Conservation (phyloP, 2,329 filamentous ascomycete genomes). For the Clarireedia paspali region DNA sequence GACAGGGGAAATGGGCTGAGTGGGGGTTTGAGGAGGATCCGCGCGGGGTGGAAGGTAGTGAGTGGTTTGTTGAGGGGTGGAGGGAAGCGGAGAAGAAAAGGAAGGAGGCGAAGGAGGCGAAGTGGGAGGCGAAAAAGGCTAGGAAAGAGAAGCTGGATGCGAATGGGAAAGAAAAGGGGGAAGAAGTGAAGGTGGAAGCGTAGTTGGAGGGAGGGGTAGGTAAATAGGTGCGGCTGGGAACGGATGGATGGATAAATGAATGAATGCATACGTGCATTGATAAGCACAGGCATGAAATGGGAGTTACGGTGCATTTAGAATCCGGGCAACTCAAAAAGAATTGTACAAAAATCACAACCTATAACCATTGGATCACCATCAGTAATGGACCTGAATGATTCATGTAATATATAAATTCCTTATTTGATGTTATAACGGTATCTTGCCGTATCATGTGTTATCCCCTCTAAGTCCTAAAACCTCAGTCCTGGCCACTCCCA, state of each 20-base stretch:
- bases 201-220: neutral
- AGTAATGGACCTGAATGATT: no score
- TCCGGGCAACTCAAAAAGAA: neutral
- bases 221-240: neutral
- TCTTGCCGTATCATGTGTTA: neutral
- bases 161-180: neutral
- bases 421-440: neutral
- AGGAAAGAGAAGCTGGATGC: neutral
- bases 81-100: constrained; percentile 17
- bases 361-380: no score
- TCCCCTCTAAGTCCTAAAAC: no score
- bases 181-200: neutral
- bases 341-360: no score
- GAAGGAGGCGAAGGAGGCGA: neutral
- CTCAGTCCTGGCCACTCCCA: no score
- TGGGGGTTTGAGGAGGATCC: constrained; percentile 11
- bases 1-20: constrained; percentile 38
- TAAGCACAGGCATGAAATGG: neutral
- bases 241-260: constrained; percentile 9
- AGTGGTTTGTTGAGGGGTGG: constrained; percentile 3
- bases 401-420: no score
- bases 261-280: constrained; percentile 4
- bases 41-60: neutral
- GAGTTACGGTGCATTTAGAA: neutral
- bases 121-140: neutral